These are phyloP conservation scores for Plectosphaerella plurivora DNA, from an alignment of 2,329 filamentous ascomycete genomes.

Conservation along the genomic window DNA sequence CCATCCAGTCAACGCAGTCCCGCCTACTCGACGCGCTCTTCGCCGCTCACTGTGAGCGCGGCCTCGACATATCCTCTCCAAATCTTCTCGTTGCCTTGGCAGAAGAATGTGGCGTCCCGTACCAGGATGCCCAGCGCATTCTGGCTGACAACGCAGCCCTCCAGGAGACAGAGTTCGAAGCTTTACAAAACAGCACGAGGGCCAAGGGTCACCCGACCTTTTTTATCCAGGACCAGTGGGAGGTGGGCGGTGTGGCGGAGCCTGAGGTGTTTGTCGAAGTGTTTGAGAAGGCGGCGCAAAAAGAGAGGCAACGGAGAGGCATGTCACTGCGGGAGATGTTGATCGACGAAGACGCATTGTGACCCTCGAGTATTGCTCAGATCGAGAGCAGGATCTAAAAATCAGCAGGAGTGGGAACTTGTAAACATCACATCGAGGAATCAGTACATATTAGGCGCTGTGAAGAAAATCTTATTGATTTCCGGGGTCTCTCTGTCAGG, in stretches of 20 bases:
- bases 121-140: conserved; percentile 6
- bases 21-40: conserved; percentile 37
- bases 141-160: conserved; percentile 21
- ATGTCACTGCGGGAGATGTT: not conserved
- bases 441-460: too few relatives aligned
- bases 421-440: too few relatives aligned
- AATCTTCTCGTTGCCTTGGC: conserved; percentile 31
- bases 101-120: conserved; percentile 23
- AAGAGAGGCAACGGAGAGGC: conserved; percentile 1
- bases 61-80: conserved; percentile 35
- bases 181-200: conserved; percentile 21
- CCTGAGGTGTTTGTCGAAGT: conserved; percentile 59
- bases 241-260: conserved; percentile 69
- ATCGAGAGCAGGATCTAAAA: too few relatives aligned
- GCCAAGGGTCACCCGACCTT: conserved; percentile 70
- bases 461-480: too few relatives aligned
- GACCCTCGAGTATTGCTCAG: not conserved
- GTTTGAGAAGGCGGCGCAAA: conserved; percentile 52
- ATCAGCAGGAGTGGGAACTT: too few relatives aligned
- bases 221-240: conserved; percentile 63
- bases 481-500: too few relatives aligned
- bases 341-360: not conserved
- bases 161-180: conserved; percentile 22
- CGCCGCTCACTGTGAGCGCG: conserved; percentile 34
- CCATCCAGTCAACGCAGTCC: conserved; percentile 27